These are phyloP conservation scores for Arachis monticola DNA, from an alignment of 331 rosid species.

Conservation along the genomic window DNA sequence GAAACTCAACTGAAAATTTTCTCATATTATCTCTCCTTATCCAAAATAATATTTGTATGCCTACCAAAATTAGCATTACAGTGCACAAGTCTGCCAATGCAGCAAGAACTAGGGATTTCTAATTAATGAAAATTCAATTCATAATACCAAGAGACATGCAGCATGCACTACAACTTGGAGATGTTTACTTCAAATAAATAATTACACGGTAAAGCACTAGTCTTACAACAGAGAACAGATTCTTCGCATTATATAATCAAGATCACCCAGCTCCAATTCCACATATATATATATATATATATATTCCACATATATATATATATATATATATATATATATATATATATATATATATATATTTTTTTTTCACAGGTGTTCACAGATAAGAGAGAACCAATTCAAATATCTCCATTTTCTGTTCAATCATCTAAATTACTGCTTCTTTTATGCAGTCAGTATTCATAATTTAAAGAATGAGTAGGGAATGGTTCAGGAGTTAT, in stretches of 20 bases:
- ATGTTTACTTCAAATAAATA: neutral
- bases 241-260: conserved; percentile 3
- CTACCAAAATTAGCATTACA: conserved; percentile 2
- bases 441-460: neutral
- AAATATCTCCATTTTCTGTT: neutral
- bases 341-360: neutral
- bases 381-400: neutral
- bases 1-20: neutral
- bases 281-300: neutral
- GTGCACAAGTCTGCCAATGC: conserved; percentile 17
- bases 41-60: neutral
- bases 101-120: neutral
- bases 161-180: neutral
- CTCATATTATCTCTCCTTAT: conserved; percentile 5
- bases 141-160: neutral
- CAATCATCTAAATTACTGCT: neutral
- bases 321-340: neutral
- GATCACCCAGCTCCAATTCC: conserved; percentile 1
- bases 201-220: neutral
- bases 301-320: neutral
- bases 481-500: neutral
- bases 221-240: conserved; percentile 20
- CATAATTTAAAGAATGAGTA: neutral
- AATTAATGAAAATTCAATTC: conserved; percentile 12
- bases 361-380: neutral